Evolutionary conservation across 1,284 basidiomycete genomes (phyloP), one percentile per base, ranked within the genome.

Genomic region (Volvariella surrecta): DNA sequence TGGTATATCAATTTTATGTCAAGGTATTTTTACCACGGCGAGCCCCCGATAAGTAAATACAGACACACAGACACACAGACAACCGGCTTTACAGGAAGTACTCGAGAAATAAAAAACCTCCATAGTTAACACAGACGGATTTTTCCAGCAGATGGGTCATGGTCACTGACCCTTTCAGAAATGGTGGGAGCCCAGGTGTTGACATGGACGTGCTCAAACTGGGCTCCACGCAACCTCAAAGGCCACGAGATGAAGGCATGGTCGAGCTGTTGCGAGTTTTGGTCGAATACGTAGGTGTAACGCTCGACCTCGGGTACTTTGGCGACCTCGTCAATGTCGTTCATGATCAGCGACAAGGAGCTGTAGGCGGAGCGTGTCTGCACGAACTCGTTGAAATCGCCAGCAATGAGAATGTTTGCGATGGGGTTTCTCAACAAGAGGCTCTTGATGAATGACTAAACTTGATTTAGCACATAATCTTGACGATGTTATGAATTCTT

Each of bases 311-410:
- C 56, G 15, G 67, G 62, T 37, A 76, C 61, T 39, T 57, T 56
- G 9, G 73, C 70, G 3, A 67, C 62, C 46, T 68, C 74, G 55
- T 79, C 75, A 37, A 74, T 64, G 40, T 79, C 75, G 18, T 55
- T 57, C 46, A 77, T 53, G 37, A 75, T 50, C 4, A 56, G 55
- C 4, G 57, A 60, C 47, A 79, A 59, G 2, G 75, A 62, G 32
- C 63, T 59, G 54, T 73, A 79, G 24, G 74, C 75, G 6, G 70
- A 66, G 37, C 70, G 67, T 1, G 76, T 69, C 48, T 75, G 71
- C 10, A 67, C 48, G 57, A 67, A 79, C 51, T 81, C 79, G 56
- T 83, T 83, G 62, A 74, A 79, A 59, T 82, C 79, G 10, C 79
- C 79, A 3, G 68, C 73, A 10, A 77, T 60, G 39, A 81, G 53